Evolutionary conservation across 1,284 basidiomycete species (phyloP).

Genomic region (Cystobasidium pallidum): DNA sequence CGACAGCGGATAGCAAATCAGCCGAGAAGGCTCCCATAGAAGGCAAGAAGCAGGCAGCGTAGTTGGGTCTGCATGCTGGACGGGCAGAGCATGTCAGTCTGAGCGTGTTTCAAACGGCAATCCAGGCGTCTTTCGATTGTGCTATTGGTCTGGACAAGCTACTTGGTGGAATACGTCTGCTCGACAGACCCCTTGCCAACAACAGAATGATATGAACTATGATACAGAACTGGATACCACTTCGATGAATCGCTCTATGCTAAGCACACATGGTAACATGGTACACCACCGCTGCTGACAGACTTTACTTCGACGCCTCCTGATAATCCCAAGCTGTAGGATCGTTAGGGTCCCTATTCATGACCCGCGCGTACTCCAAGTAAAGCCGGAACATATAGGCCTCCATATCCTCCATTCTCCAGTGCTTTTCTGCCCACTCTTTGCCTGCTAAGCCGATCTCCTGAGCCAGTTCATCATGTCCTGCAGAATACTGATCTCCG

Average conservation of each 20-base stretch:
- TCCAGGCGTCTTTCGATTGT: not conserved
- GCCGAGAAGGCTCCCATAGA: conserved; percentile 33
- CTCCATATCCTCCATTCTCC: conserved; percentile 58
- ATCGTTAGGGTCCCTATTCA: conserved; percentile 48
- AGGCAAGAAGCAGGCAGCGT: conserved; percentile 19
- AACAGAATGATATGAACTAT: not conserved
- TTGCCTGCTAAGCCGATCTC: conserved; percentile 52
- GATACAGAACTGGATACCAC: not conserved
- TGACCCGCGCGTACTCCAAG: conserved; percentile 48
- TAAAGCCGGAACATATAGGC: conserved; percentile 53
- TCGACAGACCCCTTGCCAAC: not conserved
- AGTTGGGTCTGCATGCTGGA: not conserved
- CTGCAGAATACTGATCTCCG: conserved; percentile 54
- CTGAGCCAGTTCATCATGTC: conserved; percentile 51
- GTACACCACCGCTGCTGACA: not conserved
- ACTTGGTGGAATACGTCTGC: not conserved
- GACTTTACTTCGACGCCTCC: not conserved
- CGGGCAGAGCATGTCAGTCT: not conserved
- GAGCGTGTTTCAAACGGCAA: not conserved
- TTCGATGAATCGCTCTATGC: not conserved
- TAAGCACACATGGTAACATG: not conserved
- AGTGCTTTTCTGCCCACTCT: conserved; percentile 52
- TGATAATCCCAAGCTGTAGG: conserved; percentile 45
- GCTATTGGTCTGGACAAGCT: not conserved
- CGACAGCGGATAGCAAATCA: conserved; percentile 12